phyloP scores from a whole-genome alignment of 2,329 filamentous ascomycete genomes.

The Basipetospora chlamydospora region DNA sequence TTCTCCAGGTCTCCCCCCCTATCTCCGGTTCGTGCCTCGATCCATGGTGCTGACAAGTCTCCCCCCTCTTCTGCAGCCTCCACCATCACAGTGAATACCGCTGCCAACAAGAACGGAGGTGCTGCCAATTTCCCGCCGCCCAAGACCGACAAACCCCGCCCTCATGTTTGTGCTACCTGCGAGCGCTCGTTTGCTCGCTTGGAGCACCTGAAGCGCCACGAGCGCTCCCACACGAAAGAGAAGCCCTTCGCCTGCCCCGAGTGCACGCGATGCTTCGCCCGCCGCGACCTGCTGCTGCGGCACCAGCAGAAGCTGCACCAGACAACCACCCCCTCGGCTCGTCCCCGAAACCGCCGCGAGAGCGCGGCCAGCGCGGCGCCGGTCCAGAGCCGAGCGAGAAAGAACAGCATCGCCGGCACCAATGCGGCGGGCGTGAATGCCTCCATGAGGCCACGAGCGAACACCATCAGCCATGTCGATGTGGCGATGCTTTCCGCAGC shows the following conservation, averaged over 20 bases:
- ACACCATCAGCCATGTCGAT: slow-evolving; percentile 93
- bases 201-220: slow-evolving; percentile 93
- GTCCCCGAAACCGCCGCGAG: slow-evolving; percentile 78
- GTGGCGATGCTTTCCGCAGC: slow-evolving; percentile 57
- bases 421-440: slow-evolving; percentile 24
- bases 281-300: slow-evolving; percentile 76
- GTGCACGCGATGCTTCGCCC: slow-evolving; percentile 86
- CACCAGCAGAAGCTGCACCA: slow-evolving; percentile 99
- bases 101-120: slow-evolving; percentile 15
- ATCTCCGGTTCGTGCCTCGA: neutral
- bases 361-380: slow-evolving; percentile 63
- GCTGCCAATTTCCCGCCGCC: slow-evolving; percentile 53
- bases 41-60: slow-evolving; percentile 1
- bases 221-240: slow-evolving; percentile 96
- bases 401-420: slow-evolving; percentile 70
- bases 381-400: slow-evolving; percentile 62
- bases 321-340: slow-evolving; percentile 73
- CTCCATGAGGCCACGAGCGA: slow-evolving; percentile 74
- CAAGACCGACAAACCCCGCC: slow-evolving; percentile 94
- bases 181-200: slow-evolving; percentile 83
- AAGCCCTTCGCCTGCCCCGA: slow-evolving; percentile 97
- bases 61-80: slow-evolving; percentile 20
- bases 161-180: slow-evolving; percentile 87
- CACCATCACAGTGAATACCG: slow-evolving; percentile 37
- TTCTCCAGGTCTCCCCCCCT: neutral